Base-by-base conservation (phyloP, 192 early-diverging fungal genomes). In the Rhizophlyctis rosea region DNA sequence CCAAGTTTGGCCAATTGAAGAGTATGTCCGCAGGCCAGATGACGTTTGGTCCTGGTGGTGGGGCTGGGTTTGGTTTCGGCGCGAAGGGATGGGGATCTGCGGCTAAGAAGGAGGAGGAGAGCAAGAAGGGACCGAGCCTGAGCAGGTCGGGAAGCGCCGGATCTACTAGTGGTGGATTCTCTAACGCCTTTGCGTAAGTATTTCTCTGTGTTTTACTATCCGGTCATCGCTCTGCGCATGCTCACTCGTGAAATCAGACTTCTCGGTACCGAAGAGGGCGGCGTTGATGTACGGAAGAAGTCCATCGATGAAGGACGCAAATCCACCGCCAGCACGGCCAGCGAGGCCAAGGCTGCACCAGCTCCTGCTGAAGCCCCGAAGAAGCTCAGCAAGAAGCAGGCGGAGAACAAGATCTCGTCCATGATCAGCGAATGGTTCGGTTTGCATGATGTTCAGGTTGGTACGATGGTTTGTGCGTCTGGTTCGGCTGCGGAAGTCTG, bases 1-100 rank as follows among this genome's bases (percentile, higher is more conserved):
- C 83, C 24, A 76, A 79, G 44, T 93, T 94, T 74, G 92, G 92
- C 34, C 81, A 89, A 53, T 71, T 88, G 36, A 62, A 71, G 34
- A 62, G 65, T 7, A n/a, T n/a, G n/a, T n/a, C n/a, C n/a, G n/a
- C n/a, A n/a, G n/a, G n/a, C n/a, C 28, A 62, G 16, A 61, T 75
- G n/a, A 80, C 75, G 34, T 74, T 86, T 35, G 82, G 89, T 58
- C 78, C 86, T 31, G 63, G 74, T 53, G 75, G 77, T 23, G 73
- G 67, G 48, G 70, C 54, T 62, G 76, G 61, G n/a, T 70, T 80
- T 5, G 60, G 61, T 14, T 54, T 60, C 34, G 69, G 72, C 11
- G 50, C 76, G 3, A 65, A 67, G 30, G 83, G 82, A 39, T 87
- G 83, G 69, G n/a, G n/a, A n/a, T 61, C 73, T 24, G 50, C 31